phyloP scores from a whole-genome alignment of 2,329 filamentous ascomycete genomes.

The Neonectria sp. region DNA sequence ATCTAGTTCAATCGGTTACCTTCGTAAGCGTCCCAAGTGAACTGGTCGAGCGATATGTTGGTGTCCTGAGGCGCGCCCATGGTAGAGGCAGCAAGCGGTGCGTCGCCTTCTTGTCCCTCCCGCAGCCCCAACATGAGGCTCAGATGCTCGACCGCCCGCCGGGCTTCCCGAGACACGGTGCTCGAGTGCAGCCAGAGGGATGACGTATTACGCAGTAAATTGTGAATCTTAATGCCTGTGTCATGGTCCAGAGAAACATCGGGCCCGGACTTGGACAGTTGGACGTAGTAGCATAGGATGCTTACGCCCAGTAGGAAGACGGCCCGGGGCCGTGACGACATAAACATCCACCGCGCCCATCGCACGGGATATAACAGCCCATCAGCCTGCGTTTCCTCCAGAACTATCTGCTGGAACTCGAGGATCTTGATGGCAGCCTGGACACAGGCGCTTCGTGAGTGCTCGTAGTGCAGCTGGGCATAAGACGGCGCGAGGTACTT shows the following conservation, averaged over 20 bases:
- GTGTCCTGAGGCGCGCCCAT: too few relatives aligned
- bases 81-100: neutral
- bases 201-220: neutral
- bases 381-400: slow-evolving; percentile 13
- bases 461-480: neutral
- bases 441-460: slow-evolving; percentile 12
- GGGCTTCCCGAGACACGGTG: neutral
- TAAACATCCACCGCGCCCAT: slow-evolving; percentile 4
- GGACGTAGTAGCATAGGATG: slow-evolving; percentile 20
- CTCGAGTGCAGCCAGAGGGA: neutral
- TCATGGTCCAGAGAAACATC: neutral
- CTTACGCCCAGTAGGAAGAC: slow-evolving; percentile 21
- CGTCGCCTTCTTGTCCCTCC: neutral
- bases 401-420: slow-evolving; percentile 13
- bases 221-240: neutral
- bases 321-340: slow-evolving; percentile 8
- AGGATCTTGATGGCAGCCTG: slow-evolving; percentile 14
- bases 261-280: neutral
- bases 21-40: too few relatives aligned
- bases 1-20: too few relatives aligned
- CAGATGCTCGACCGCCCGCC: neutral
- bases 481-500: slow-evolving; percentile 15
- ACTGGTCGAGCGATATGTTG: too few relatives aligned
- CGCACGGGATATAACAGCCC: slow-evolving; percentile 11
- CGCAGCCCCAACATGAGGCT: neutral